Conservation (phyloP, 108 stramenopile genomes). For the Skeletonema costatum region DNA sequence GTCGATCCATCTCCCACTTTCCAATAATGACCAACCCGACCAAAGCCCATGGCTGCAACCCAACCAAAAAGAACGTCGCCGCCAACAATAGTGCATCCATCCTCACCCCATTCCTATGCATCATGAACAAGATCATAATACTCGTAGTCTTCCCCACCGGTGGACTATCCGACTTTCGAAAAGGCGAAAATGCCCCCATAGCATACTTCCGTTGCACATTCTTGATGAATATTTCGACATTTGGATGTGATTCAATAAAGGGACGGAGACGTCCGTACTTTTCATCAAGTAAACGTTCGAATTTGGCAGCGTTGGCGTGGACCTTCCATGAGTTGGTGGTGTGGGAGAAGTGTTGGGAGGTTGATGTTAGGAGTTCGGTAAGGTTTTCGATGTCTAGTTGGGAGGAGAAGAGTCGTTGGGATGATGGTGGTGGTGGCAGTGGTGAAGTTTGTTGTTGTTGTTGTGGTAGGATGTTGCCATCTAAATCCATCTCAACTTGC, state of each 20-base stretch:
- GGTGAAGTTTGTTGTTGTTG: neutral
- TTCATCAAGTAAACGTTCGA: conserved; percentile 85
- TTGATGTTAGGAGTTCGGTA: conserved; percentile 47
- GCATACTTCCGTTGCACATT: conserved; percentile 74
- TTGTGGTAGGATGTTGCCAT: conserved; percentile 24
- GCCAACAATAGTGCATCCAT: conserved; percentile 64
- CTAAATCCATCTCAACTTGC: conserved; percentile 19
- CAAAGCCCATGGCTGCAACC: conserved; percentile 89
- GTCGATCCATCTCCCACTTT: conserved; percentile 46
- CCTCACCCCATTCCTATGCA: conserved; percentile 70
- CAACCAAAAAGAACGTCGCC: conserved; percentile 74
- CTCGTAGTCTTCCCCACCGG: conserved; percentile 66
- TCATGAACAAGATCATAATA: conserved; percentile 83
- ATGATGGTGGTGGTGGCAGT: conserved; percentile 24
- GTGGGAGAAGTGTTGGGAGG: conserved; percentile 64
- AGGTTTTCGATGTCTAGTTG: conserved; percentile 64
- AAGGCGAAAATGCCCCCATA: conserved; percentile 69
- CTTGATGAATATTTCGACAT: conserved; percentile 63
- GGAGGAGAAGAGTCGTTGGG: conserved; percentile 40
- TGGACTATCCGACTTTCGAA: conserved; percentile 53
- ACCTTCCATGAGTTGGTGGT: conserved; percentile 56
- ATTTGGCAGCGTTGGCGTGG: conserved; percentile 83
- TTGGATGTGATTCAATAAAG: conserved; percentile 77
- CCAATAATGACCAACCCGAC: conserved; percentile 66
- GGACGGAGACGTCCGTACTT: conserved; percentile 85